phyloP scores from a whole-genome alignment of 2,329 filamentous ascomycete species.

The Rhinocladiella mackenziei region DNA sequence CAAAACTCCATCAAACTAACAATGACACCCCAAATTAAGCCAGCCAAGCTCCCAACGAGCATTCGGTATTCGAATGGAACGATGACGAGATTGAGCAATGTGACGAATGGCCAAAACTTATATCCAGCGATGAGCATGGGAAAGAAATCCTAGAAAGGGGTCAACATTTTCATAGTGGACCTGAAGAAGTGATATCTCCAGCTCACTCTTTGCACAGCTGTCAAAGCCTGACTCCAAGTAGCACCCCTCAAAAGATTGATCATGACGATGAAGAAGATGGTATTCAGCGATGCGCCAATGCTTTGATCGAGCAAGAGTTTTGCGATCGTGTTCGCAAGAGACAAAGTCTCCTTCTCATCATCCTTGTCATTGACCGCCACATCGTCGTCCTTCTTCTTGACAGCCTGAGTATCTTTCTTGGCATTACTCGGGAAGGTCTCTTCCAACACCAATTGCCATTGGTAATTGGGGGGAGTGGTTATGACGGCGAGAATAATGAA shows the following conservation, averaged over 20 bases:
- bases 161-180: constrained; percentile 39
- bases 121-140: constrained; percentile 37
- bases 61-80: constrained; percentile 37
- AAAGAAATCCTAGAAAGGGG: constrained; percentile 17
- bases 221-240: constrained; percentile 32
- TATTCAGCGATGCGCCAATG: constrained; percentile 55
- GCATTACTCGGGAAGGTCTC: constrained; percentile 60
- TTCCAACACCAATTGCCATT: constrained; percentile 81
- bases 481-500: constrained; percentile 71
- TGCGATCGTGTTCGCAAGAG: constrained; percentile 31
- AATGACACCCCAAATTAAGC: constrained; percentile 39
- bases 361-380: background rate
- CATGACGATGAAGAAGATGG: constrained; percentile 53
- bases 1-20: constrained; percentile 47
- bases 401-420: constrained; percentile 39
- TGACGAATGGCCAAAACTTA: constrained; percentile 41
- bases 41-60: constrained; percentile 37
- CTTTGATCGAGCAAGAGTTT: constrained; percentile 52
- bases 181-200: background rate
- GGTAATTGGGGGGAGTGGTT: constrained; percentile 74
- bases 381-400: constrained; percentile 50
- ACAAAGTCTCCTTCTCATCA: constrained; percentile 21
- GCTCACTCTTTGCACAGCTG: constrained; percentile 36
- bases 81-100: constrained; percentile 37
- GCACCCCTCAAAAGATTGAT: constrained; percentile 49